Evolutionary conservation across 495 filamentous ascomycete genomes (phyloP).

Genomic region (Rostrohypoxylon terebratum): DNA sequence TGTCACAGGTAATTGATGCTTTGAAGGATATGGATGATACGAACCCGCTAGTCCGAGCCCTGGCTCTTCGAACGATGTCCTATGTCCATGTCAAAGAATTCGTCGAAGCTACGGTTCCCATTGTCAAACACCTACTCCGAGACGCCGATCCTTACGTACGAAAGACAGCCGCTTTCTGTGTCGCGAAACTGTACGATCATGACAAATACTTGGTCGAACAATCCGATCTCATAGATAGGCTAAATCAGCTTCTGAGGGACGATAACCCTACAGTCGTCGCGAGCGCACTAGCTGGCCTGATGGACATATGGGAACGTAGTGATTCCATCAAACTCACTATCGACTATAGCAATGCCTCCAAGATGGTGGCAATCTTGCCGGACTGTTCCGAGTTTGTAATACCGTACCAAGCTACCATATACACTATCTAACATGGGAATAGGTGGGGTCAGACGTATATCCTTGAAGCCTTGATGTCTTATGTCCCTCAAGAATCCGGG

Average conservation of each 20-base stretch:
- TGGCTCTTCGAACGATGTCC: constrained; percentile 93
- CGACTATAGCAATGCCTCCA: constrained; percentile 95
- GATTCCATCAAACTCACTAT: constrained; percentile 98
- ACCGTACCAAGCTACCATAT: background rate
- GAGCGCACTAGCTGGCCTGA: constrained; percentile 88
- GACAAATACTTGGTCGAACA: constrained; percentile 89
- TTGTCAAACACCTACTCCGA: constrained; percentile 83
- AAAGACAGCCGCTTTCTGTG: constrained; percentile 96
- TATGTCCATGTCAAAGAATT: constrained; percentile 98
- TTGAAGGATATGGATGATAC: constrained; percentile 90
- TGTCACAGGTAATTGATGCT: constrained; percentile 26
- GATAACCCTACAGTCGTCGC: constrained; percentile 98
- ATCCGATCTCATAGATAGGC: constrained; percentile 89
- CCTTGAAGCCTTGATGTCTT: constrained; percentile 96
- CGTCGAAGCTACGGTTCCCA: constrained; percentile 87
- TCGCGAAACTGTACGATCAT: constrained; percentile 98
- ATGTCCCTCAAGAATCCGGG: constrained; percentile 89
- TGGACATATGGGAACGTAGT: constrained; percentile 99
- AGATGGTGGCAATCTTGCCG: constrained; percentile 94
- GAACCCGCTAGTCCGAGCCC: constrained; percentile 92
- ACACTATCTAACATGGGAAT: constrained; percentile 43
- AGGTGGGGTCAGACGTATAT: constrained; percentile 99
- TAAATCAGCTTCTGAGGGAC: constrained; percentile 91
- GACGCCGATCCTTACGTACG: constrained; percentile 96
- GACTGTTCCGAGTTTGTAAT: constrained; percentile 94